phyloP scores from a whole-genome alignment of 345 rosid genomes.

The Citrus cavaleriei region DNA sequence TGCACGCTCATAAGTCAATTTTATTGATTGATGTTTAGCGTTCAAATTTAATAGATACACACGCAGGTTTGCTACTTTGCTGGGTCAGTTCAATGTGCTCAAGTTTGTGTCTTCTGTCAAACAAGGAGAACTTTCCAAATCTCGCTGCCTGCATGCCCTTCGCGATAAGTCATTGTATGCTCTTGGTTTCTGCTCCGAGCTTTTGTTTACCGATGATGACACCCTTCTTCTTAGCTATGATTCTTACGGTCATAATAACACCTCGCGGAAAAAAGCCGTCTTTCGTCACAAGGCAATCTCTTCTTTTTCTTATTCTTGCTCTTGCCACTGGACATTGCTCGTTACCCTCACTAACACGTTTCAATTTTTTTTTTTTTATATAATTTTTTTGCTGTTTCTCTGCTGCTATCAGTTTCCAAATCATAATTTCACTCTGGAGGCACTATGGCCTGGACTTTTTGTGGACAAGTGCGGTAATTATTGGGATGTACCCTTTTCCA shows the following conservation, averaged over 20 bases:
- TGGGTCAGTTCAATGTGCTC: slow-evolving; percentile 77
- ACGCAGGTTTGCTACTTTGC: slow-evolving; percentile 58
- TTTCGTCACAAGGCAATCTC: slow-evolving; percentile 56
- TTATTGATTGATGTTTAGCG: background rate
- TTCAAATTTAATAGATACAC: background rate
- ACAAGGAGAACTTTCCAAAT: slow-evolving; percentile 20
- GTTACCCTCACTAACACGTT: background rate
- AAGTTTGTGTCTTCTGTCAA: slow-evolving; percentile 54
- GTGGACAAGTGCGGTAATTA: slow-evolving; percentile 58
- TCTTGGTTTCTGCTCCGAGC: slow-evolving; percentile 68
- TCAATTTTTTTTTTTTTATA: background rate
- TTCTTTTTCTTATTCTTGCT: background rate
- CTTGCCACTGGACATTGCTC: background rate
- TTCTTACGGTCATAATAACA: slow-evolving; percentile 30
- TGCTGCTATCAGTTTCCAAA: slow-evolving; percentile 53
- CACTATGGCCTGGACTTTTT: slow-evolving; percentile 73
- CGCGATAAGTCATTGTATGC: slow-evolving; percentile 74
- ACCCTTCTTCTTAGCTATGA: slow-evolving; percentile 61
- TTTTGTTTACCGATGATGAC: slow-evolving; percentile 61
- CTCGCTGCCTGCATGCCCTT: slow-evolving; percentile 35
- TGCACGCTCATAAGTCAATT: too few species aligned
- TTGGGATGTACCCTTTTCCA: slow-evolving; percentile 82
- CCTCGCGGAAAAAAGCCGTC: slow-evolving; percentile 68
- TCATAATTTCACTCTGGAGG: slow-evolving; percentile 67
- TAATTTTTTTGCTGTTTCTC: background rate